Evolutionary conservation across 129 eudicot species (phyloP), one percentile per base, ranked within the genome.

Genomic region (Tagetes erecta): DNA sequence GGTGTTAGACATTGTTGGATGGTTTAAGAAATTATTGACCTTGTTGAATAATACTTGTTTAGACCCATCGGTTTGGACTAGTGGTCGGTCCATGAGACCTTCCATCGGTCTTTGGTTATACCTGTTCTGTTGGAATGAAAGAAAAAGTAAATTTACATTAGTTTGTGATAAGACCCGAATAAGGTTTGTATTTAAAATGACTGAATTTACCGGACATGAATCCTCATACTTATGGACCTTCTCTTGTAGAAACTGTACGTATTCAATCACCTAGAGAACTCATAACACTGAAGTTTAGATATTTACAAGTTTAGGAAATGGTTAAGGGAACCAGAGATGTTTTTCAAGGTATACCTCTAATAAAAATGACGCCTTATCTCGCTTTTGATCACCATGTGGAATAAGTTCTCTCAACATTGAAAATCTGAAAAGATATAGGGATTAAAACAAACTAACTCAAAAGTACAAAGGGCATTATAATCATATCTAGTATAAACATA

Each of bases 301-400:
- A 14, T 27, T 10, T 46, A 3, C 44, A 33, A 68, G 8, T 62
- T 62, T 62, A 51, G 8, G 31, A 20, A 46, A 20, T 4, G 8
- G 46, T 59, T 11, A 37, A 45, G 44, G 12, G 7, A 13, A 33
- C 45, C 40, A 55, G 27, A 57, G 42, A 13, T 46, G 35, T 74
- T n/a, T 27, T 49, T 50, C 41, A 2, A 39, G 35, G 4, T 37
- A 39, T 80, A 90, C 98, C 92, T 93, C 98, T 79, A 90, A 66
- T n/a, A 93, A 67, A 68, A 93, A 93, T 36, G 98, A 93, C 27
- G 98, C 98, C 84, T 93, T 93, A 71, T 93, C 98, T 82, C 97
- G 88, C 80, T 93, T 93, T 63, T 88, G 96, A 73, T 93, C 98
- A 80, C 92, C 80, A 31, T 86, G 84, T 64, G 98, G 98, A 67